A percentile compares a stretch with the other conserved stretches of the same genome.
Evolutionary conservation across 768 basidiomycete species (phyloP).

Genomic region (Lactarius trivialis): DNA sequence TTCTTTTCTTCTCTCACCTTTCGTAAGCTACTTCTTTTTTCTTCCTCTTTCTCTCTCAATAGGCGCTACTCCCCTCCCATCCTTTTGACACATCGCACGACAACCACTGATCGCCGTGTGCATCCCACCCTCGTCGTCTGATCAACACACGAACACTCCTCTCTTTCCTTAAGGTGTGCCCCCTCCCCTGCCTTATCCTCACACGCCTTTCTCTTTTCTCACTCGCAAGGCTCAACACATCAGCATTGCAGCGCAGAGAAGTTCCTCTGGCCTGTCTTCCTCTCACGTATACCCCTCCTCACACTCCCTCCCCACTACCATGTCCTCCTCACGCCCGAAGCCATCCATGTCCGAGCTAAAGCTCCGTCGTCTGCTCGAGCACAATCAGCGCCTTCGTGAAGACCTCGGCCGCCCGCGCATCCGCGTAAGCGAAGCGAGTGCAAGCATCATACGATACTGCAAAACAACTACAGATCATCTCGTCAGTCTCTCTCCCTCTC

Average conservation of each 20-base stretch:
- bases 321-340: conserved; percentile 57
- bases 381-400: conserved; percentile 65
- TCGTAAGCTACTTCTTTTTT: not conserved
- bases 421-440: conserved; percentile 65
- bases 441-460: conserved; percentile 67
- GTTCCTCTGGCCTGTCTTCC: not conserved
- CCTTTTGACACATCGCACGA: conserved; percentile 1
- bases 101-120: conserved; percentile 2
- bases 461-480: conserved; percentile 68
- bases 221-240: not conserved
- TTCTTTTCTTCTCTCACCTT: not conserved
- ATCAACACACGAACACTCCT: not conserved
- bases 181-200: not conserved
- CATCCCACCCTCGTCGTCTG: not conserved
- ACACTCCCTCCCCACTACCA: conserved; percentile 24
- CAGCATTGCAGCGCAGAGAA: not conserved
- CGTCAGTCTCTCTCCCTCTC: conserved; percentile 33
- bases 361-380: conserved; percentile 69
- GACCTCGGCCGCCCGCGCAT: conserved; percentile 67
- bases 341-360: conserved; percentile 79
- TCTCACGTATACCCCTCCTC: not conserved
- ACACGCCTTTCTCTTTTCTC: not conserved
- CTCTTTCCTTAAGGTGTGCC: not conserved
- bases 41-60: not conserved
- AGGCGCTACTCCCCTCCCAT: not conserved